Percentiles rank a stretch among this genome's conserved stretches.
These are phyloP conservation scores for Thraustochytrium striatum DNA, from an alignment of 352 stramenopile species.

Conservation along the genomic window DNA sequence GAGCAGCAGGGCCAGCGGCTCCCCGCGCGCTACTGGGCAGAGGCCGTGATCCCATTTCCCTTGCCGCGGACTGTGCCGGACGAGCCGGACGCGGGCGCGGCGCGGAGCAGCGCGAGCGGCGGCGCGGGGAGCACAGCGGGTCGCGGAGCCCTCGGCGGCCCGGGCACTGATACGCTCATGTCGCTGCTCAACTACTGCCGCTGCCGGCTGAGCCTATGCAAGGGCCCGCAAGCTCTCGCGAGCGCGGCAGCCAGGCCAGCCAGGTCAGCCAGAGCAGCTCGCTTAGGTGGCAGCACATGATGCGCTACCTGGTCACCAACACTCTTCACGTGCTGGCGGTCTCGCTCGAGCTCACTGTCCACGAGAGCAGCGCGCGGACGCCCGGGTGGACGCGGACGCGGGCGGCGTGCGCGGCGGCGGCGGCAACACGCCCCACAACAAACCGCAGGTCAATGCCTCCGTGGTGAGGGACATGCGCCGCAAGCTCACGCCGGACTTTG, in stretches of 20 bases:
- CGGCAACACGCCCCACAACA: neutral
- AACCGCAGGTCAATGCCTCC: neutral
- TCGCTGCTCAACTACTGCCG: slow-evolving; percentile 5
- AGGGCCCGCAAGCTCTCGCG: neutral
- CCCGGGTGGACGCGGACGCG: neutral
- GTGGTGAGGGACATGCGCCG: slow-evolving; percentile 2
- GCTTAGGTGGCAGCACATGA: neutral
- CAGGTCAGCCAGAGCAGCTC: neutral
- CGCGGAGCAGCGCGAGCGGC: neutral
- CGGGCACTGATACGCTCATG: neutral
- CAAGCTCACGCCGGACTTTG: neutral
- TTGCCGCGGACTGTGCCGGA: neutral
- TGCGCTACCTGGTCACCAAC: slow-evolving; percentile 4
- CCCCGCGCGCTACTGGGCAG: neutral
- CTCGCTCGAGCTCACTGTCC: slow-evolving; percentile 22
- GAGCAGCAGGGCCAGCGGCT: slow-evolving; percentile 11
- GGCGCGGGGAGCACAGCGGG: neutral
- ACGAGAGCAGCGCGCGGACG: neutral
- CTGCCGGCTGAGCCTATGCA: slow-evolving; percentile 5
- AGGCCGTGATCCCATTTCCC: slow-evolving; percentile 33
- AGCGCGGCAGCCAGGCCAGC: neutral
- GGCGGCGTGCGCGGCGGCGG: neutral
- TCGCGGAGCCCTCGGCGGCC: neutral
- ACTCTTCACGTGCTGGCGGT: neutral
- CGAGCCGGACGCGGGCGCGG: neutral